phyloP scores from a whole-genome alignment of 163 green algal species.

The Chlamydomonas reinhardtii region DNA sequence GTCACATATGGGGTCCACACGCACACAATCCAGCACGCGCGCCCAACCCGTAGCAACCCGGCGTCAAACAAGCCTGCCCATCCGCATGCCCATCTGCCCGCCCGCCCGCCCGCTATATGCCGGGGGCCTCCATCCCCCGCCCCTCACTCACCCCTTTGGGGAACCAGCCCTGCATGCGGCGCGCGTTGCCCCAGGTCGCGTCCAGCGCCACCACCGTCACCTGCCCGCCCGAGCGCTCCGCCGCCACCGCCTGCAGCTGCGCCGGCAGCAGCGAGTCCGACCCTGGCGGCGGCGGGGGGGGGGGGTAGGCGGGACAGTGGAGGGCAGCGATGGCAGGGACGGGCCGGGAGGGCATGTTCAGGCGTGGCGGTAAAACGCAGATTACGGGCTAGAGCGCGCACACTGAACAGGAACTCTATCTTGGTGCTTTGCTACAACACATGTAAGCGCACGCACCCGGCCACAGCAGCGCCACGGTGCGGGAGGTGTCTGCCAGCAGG shows the following conservation, averaged over 20 bases:
- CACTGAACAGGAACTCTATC: too few relatives aligned
- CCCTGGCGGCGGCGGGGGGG: neutral
- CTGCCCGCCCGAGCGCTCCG: conserved; percentile 34
- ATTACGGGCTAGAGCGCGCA: too few relatives aligned
- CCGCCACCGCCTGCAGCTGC: conserved; percentile 36
- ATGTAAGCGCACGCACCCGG: conserved; percentile 20
- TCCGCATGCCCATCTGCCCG: neutral
- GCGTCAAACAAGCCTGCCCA: neutral
- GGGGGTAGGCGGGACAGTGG: too few relatives aligned
- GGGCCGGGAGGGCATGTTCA: too few relatives aligned
- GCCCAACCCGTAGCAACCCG: too few relatives aligned
- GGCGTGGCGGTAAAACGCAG: too few relatives aligned
- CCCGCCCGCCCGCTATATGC: neutral
- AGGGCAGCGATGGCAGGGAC: too few relatives aligned
- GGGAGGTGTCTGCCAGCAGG: conserved; percentile 42
- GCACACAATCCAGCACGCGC: too few relatives aligned
- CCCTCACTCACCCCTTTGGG: conserved; percentile 27
- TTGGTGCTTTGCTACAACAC: too few relatives aligned
- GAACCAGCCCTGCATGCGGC: conserved; percentile 53
- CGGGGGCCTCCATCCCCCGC: neutral
- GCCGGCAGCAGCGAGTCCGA: conserved; percentile 39
- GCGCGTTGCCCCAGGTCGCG: conserved; percentile 52
- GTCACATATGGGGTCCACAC: neutral
- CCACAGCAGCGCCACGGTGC: conserved; percentile 54
- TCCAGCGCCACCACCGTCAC: conserved; percentile 57